Conservation (phyloP, 176 grass and related monocot genomes). For the Tillandsia fasciculata region DNA sequence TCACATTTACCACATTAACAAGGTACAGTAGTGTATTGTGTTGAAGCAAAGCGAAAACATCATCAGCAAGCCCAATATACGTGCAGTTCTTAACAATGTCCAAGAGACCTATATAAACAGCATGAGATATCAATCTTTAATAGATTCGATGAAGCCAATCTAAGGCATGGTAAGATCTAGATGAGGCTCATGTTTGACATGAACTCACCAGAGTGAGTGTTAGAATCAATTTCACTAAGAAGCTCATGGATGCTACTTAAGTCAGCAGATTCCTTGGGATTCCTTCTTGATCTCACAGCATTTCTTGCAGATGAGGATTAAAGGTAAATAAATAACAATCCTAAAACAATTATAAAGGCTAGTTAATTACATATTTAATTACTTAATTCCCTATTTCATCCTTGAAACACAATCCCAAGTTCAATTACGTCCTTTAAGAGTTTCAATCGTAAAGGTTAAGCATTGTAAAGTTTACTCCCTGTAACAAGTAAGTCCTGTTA, state of each 20-base stretch:
- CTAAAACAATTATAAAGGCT: background rate
- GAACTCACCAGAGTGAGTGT: conserved; percentile 59
- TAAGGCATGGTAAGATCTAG: background rate
- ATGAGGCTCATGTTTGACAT: conserved; percentile 15
- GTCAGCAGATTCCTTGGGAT: conserved; percentile 63
- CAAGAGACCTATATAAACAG: conserved; percentile 53
- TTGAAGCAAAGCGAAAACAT: conserved; percentile 75
- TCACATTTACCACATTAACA: conserved; percentile 77
- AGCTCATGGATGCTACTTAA: conserved; percentile 73
- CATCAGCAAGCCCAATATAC: conserved; percentile 85
- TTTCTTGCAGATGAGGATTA: conserved; percentile 39
- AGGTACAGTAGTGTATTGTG: conserved; percentile 77
- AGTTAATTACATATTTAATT: no score
- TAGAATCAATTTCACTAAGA: conserved; percentile 55
- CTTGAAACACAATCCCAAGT: no score
- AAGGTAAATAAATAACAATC: conserved; percentile 15
- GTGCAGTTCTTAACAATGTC: conserved; percentile 85
- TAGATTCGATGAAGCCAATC: conserved; percentile 13
- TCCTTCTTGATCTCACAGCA: conserved; percentile 80
- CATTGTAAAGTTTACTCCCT: no score
- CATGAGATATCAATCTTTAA: conserved; percentile 23
- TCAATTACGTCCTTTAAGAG: no score
- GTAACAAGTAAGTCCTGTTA: no score
- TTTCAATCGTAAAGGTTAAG: no score
- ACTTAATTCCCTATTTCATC: background rate